Evolutionary conservation across 441 rosid species (phyloP).

Genomic region (Gossypium armourianum): DNA sequence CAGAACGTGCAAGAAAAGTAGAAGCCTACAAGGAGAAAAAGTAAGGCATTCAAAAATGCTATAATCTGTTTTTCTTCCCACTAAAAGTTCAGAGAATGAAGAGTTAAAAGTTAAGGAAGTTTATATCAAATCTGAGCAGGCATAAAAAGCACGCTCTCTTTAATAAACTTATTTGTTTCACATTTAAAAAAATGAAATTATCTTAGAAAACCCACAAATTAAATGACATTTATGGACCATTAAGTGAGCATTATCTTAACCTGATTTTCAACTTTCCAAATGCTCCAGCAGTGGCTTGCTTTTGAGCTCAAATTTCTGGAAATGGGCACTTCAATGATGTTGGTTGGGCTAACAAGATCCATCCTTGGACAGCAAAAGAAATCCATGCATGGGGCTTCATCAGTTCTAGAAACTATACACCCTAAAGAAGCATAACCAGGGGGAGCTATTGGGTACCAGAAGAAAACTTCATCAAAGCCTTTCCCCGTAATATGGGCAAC

Average conservation of each 20-base stretch:
- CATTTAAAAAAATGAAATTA: not conserved
- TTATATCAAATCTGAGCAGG: conserved; percentile 3
- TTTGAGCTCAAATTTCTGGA: conserved; percentile 71
- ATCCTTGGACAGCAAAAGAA: conserved; percentile 86
- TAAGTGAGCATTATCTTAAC: conserved; percentile 28
- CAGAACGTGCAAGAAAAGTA: conserved; percentile 91
- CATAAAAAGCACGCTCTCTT: not conserved
- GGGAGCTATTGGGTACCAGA: conserved; percentile 97
- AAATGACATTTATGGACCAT: conserved; percentile 4
- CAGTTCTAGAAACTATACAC: conserved; percentile 70
- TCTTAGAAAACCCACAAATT: not conserved
- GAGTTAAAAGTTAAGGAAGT: conserved; percentile 12
- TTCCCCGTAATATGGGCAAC: conserved; percentile 76
- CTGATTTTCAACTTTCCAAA: conserved; percentile 99
- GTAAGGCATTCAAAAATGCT: conserved; percentile 19
- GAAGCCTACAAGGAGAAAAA: conserved; percentile 59
- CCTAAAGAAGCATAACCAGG: conserved; percentile 90
- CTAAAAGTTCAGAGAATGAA: conserved; percentile 15
- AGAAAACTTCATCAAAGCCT: conserved; percentile 82
- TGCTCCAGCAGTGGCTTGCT: conserved; percentile 82
- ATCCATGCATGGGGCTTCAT: conserved; percentile 58
- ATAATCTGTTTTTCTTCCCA: conserved; percentile 12
- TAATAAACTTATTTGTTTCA: not conserved
- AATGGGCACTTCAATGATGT: conserved; percentile 62
- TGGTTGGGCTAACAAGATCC: conserved; percentile 83